phyloP scores from a whole-genome alignment of 768 basidiomycete species.

The Pluteus cervinus region DNA sequence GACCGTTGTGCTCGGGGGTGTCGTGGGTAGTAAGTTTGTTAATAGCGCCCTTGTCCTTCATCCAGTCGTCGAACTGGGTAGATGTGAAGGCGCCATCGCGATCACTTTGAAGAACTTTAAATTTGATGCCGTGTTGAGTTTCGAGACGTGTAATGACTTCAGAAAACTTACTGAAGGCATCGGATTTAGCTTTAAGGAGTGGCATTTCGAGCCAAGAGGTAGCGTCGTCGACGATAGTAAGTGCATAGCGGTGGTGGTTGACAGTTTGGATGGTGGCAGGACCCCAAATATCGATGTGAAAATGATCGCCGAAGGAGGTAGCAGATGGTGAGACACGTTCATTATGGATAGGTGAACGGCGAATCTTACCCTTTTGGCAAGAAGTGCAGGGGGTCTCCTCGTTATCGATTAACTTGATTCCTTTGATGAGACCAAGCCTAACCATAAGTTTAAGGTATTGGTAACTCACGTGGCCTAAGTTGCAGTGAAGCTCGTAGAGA shows the following conservation, averaged over 20 bases:
- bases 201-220: too few species aligned
- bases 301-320: neutral
- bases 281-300: neutral
- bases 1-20: constrained; percentile 30
- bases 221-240: too few species aligned
- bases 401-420: too few species aligned
- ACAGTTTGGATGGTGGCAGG: neutral
- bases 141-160: constrained; percentile 13
- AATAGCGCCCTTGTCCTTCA: constrained; percentile 22
- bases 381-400: too few species aligned
- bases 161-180: constrained; percentile 13
- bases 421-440: too few species aligned
- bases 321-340: too few species aligned
- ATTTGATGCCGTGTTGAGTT: constrained; percentile 14
- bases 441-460: too few species aligned
- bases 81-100: constrained; percentile 29
- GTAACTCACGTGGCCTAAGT: too few species aligned
- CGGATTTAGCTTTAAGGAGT: constrained; percentile 9
- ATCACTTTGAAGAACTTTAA: constrained; percentile 24
- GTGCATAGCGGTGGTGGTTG: too few species aligned
- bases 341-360: too few species aligned
- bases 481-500: too few species aligned
- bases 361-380: too few species aligned
- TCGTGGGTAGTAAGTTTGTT: constrained; percentile 25
- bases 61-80: constrained; percentile 17